phyloP scores from a whole-genome alignment of 306 rosid genomes.

The Pterocarpus macrocarpus region DNA sequence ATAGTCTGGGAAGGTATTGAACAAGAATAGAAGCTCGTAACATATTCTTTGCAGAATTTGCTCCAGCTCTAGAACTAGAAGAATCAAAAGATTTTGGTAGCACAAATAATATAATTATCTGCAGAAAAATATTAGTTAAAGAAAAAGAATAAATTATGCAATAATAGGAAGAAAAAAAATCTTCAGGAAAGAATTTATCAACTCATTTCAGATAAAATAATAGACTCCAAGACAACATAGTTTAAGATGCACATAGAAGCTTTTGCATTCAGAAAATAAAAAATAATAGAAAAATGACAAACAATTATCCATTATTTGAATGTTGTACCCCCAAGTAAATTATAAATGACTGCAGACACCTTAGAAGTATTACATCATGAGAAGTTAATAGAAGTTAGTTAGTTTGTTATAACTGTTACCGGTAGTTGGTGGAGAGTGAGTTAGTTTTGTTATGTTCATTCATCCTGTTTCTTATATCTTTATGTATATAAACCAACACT shows the following conservation, averaged over 20 bases:
- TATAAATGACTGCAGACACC: too few species aligned
- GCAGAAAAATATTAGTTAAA: background rate
- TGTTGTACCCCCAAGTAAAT: background rate
- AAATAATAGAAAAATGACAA: background rate
- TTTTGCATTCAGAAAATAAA: background rate
- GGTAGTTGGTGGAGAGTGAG: too few species aligned
- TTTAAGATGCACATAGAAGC: background rate
- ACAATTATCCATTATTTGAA: background rate
- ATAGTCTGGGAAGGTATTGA: slow-evolving; percentile 73
- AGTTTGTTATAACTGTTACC: too few species aligned
- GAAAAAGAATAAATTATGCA: background rate
- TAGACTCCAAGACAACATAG: background rate
- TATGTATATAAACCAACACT: too few species aligned
- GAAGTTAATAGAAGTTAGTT: too few species aligned
- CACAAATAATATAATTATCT: slow-evolving; percentile 60
- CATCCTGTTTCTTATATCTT: too few species aligned
- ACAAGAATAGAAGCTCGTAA: slow-evolving; percentile 60
- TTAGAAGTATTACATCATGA: too few species aligned
- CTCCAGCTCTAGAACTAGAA: slow-evolving; percentile 65
- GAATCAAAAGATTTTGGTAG: slow-evolving; percentile 52
- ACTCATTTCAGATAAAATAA: background rate
- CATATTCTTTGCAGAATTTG: slow-evolving; percentile 68
- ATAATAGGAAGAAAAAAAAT: background rate
- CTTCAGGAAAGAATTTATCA: background rate
- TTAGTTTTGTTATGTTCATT: too few species aligned